These are phyloP conservation scores for Diutina ranongensis DNA, from an alignment of 1,139 yeast genomes.

Conservation along the genomic window DNA sequence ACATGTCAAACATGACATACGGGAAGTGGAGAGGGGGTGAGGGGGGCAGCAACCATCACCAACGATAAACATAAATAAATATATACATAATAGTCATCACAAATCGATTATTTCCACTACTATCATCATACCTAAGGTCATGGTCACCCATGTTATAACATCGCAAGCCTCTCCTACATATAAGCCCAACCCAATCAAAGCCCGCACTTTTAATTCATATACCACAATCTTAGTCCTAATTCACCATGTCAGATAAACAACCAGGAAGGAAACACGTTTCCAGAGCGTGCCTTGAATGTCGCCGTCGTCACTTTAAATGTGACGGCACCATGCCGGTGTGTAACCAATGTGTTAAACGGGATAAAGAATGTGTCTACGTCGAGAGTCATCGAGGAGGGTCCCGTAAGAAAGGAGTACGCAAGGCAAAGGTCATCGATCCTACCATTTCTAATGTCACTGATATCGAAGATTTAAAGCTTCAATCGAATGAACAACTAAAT, in stretches of 20 bases:
- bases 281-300: slow-evolving; percentile 36
- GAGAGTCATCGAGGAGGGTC: slow-evolving; percentile 42
- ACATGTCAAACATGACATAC: too few relatives aligned
- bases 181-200: too few relatives aligned
- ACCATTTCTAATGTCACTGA: slow-evolving; percentile 8
- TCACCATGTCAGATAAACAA: neutral
- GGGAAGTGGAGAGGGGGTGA: too few relatives aligned
- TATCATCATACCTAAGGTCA: too few relatives aligned
- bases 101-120: too few relatives aligned
- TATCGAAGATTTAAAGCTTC: slow-evolving; percentile 9
- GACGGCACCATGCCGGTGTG: slow-evolving; percentile 36
- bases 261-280: slow-evolving; percentile 14
- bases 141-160: too few relatives aligned
- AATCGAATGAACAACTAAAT: neutral
- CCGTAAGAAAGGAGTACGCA: slow-evolving; percentile 31
- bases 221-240: neutral
- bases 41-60: too few relatives aligned
- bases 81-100: too few relatives aligned
- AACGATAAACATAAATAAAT: too few relatives aligned
- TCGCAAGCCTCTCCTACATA: too few relatives aligned
- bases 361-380: slow-evolving; percentile 30
- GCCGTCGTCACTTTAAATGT: slow-evolving; percentile 37
- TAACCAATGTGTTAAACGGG: slow-evolving; percentile 22
- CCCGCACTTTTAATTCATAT: neutral
- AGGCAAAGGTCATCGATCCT: slow-evolving; percentile 7